Base-by-base conservation (phyloP, 1,139 yeast genomes). In the Kurtzmaniella quercitrusa region DNA sequence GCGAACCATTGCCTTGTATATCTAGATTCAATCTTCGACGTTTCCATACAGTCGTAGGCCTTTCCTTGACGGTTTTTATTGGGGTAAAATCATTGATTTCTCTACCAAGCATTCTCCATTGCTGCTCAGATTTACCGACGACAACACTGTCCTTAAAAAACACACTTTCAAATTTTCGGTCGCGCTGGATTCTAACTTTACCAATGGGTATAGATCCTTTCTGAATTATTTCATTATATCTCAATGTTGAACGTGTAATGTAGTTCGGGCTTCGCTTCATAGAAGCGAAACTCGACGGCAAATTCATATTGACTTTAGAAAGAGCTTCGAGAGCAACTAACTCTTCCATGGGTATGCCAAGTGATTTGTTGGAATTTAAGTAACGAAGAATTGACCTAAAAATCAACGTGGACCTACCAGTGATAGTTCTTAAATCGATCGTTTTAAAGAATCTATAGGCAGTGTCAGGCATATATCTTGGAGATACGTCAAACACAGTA, bases 91-190 rank as follows among this genome's bases (percentile, higher is more conserved):
- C n/a, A 26, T 44, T 48, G 8, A 68, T 49, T 5, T 71, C 65
- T 38, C 74, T 49, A 1, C 72, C 74, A 18, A 65, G 46, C 42
- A 66, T 59, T 45, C 65, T 67, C 74, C 74, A 68, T 41, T 66
- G 73, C 18, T 59, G 61, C 41, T 57, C 63, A 0, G 74, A 66
- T 47, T 63, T 68, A 2, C 71, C 72, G 2, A 59, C 59, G 7
- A 58, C 37, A 1, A 67, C 46, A 8, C 53, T 42, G 36, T 57
- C 53, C 40, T 60, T 58, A 40, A 60, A 61, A 46, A 50, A 68
- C 0, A 68, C 56, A 1, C 53, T 48, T 11, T 51, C 52, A 22
- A 41, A 50, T 26, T 43, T 47, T 0, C 49, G 47, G 19, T 53
- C 54, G 0, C 61, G 44, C 6, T 38, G 44, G 0, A 63, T 45